These are phyloP conservation scores for Tetramitus jugosus DNA, from an alignment of 208 protist genomes.

Conservation along the genomic window DNA sequence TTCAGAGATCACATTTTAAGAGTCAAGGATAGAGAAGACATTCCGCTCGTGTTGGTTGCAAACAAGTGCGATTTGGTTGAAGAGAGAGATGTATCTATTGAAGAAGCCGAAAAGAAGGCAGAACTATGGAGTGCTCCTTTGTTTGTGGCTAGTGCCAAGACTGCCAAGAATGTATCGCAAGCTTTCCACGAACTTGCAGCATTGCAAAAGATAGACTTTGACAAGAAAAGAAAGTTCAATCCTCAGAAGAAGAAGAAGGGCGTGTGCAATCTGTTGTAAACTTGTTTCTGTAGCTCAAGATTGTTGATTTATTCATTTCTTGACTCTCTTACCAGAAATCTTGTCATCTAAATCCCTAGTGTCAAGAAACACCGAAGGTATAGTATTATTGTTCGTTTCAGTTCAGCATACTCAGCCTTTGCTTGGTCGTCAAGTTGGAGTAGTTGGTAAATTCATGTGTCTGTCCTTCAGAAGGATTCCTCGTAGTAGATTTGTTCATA, in stretches of 20 bases:
- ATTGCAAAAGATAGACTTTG: not conserved
- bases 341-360: not conserved
- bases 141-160: no score
- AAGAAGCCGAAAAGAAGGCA: constrained; percentile 46
- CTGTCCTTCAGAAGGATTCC: no score
- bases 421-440: no score
- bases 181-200: not conserved
- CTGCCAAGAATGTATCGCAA: no score
- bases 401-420: no score
- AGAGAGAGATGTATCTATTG: constrained; percentile 44
- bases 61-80: constrained; percentile 60
- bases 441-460: no score
- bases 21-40: constrained; percentile 42
- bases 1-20: constrained; percentile 47
- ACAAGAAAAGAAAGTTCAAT: not conserved
- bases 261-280: not conserved
- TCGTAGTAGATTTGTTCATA: no score
- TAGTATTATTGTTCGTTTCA: not conserved
- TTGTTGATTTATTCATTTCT: not conserved
- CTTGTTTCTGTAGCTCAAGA: not conserved
- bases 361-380: not conserved
- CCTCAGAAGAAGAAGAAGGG: not conserved
- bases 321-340: not conserved
- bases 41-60: constrained; percentile 54
- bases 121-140: constrained; percentile 29